Conservation (phyloP, 176 grass and related monocot species). For the Alloteropsis semialata region DNA sequence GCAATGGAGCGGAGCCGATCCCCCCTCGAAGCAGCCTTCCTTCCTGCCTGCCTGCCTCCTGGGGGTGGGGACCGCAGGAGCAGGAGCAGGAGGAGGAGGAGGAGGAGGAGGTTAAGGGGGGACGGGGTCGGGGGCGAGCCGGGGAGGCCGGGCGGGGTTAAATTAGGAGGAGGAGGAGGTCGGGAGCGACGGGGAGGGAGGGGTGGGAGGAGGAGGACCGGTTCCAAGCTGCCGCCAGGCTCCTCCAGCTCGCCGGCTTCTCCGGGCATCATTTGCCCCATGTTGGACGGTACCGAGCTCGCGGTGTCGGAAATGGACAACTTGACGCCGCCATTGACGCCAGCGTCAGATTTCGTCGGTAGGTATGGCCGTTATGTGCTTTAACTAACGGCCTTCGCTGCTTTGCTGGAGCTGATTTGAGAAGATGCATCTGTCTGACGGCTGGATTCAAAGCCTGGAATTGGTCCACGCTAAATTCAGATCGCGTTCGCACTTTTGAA, state of each 20-base stretch:
- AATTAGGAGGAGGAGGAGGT: conserved; percentile 39
- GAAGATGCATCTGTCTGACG: too few species aligned
- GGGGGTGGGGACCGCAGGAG: conserved; percentile 35
- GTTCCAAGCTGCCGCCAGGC: conserved; percentile 29
- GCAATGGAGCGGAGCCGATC: conserved; percentile 29
- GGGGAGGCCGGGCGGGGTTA: conserved; percentile 34
- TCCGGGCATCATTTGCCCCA: conserved; percentile 25
- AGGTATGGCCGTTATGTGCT: background rate
- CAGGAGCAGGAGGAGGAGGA: conserved; percentile 33
- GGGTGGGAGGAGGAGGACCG: conserved; percentile 27
- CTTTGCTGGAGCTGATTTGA: too few species aligned
- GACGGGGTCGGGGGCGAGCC: conserved; percentile 20
- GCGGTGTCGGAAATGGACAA: conserved; percentile 31
- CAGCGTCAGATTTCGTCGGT: conserved; percentile 2
- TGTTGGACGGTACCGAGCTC: conserved; percentile 23
- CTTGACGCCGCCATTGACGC: too few species aligned
- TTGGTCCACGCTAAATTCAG: too few species aligned
- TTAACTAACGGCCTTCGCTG: background rate
- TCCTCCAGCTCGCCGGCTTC: conserved; percentile 42
- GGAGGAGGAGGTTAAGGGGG: conserved; percentile 35
- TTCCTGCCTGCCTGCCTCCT: conserved; percentile 30
- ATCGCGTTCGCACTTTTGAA: too few species aligned
- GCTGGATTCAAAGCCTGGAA: too few species aligned
- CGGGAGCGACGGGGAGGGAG: background rate
- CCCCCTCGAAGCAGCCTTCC: conserved; percentile 35